Evolutionary conservation across 805 yeast species (phyloP).

Genomic region (Candida chauliodis): DNA sequence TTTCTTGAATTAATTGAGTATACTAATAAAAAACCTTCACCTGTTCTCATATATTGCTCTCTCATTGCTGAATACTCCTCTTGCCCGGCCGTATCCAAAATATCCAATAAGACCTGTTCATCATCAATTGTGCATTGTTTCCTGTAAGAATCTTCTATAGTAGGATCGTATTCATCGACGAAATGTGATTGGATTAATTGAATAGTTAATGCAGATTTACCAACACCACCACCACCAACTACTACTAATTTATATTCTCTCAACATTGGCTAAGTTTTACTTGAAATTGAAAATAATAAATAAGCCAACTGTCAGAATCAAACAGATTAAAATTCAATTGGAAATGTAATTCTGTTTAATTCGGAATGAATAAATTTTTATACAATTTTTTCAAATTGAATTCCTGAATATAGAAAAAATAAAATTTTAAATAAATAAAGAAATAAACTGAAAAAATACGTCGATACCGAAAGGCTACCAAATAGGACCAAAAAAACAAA

Average conservation of each 20-base stretch:
- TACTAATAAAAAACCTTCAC: constrained; percentile 88
- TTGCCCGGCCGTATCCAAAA: constrained; percentile 97
- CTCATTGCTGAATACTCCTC: constrained; percentile 86
- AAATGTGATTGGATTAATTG: constrained; percentile 93
- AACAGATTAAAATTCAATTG: not conserved
- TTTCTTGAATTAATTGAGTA: constrained; percentile 83
- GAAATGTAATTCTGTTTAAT: too few species aligned
- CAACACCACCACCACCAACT: constrained; percentile 99
- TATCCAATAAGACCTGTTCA: constrained; percentile 73
- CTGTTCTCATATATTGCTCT: constrained; percentile 94
- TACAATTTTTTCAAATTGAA: too few species aligned
- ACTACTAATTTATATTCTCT: constrained; percentile 91
- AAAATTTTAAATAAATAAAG: too few species aligned
- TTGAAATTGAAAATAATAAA: too few species aligned
- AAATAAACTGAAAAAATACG: too few species aligned
- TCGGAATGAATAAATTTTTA: too few species aligned
- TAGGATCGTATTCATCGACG: constrained; percentile 97
- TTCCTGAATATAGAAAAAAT: too few species aligned
- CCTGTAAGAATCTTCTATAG: constrained; percentile 89
- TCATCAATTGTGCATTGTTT: constrained; percentile 84
- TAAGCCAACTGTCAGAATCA: too few species aligned
- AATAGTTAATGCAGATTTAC: constrained; percentile 93
- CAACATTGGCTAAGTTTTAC: too few species aligned
- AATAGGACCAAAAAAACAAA: too few species aligned
- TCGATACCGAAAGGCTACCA: too few species aligned